These are phyloP conservation scores for Acacia concinna DNA, from an alignment of 331 rosid genomes.

Conservation along the genomic window DNA sequence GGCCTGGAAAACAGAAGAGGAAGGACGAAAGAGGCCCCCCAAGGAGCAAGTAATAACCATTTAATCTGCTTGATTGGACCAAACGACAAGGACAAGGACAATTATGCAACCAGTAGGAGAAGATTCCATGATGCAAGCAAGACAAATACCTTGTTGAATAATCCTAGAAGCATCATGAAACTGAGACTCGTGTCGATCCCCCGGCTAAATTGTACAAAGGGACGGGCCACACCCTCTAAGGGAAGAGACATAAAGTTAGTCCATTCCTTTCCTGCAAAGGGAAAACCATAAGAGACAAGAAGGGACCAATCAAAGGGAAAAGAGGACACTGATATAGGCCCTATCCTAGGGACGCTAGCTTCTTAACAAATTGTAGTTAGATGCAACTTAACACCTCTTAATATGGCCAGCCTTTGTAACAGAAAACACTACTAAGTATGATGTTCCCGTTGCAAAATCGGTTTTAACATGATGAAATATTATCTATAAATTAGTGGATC, in stretches of 20 bases:
- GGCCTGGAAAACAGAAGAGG: not conserved
- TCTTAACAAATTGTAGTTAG: conserved; percentile 18
- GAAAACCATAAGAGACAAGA: conserved; percentile 6
- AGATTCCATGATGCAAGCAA: conserved; percentile 28
- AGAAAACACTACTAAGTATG: not conserved
- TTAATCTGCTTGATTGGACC: conserved; percentile 20
- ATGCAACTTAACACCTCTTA: conserved; percentile 31
- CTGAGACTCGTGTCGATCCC: not conserved
- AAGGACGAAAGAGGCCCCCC: not conserved
- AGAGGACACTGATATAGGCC: not conserved
- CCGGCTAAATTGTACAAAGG: not conserved
- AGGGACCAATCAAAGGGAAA: not conserved
- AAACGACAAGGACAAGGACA: conserved; percentile 20
- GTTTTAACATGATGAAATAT: not conserved
- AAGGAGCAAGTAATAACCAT: conserved; percentile 17
- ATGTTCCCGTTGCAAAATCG: not conserved
- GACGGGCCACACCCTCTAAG: not conserved
- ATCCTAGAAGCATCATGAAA: not conserved
- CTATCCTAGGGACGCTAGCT: not conserved
- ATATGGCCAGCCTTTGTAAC: conserved; percentile 28
- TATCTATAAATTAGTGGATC: not conserved
- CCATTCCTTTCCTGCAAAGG: not conserved
- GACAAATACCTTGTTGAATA: not conserved
- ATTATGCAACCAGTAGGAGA: not conserved
- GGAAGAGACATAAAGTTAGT: not conserved